Percentiles rank a stretch among this genome's conserved stretches.
Conservation (phyloP, 192 early-diverging fungal species). For the Paraglomus occultum region DNA sequence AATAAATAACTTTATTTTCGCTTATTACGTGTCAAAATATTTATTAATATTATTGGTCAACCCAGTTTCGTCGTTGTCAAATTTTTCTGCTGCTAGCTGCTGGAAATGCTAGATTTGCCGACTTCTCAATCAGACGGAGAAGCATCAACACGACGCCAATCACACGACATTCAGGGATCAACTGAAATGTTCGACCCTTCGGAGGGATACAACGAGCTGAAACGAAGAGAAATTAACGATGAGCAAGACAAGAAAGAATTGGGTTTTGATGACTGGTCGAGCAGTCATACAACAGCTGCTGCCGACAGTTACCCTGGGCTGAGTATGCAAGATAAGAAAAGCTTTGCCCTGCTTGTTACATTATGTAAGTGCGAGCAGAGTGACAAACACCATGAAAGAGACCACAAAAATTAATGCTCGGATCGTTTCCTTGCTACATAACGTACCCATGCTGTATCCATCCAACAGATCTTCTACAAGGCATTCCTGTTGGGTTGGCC, state of each 20-base stretch:
- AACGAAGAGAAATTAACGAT: neutral
- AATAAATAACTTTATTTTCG: too few relatives aligned
- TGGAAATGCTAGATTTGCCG: too few relatives aligned
- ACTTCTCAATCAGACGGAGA: too few relatives aligned
- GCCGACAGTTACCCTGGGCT: conserved; percentile 17
- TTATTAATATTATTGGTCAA: too few relatives aligned
- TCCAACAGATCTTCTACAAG: conserved; percentile 78
- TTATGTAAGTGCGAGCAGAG: conserved; percentile 62
- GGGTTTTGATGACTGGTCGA: conserved; percentile 3
- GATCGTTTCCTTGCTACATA: neutral
- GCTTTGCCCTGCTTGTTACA: conserved; percentile 52
- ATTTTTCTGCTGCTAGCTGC: too few relatives aligned
- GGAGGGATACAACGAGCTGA: neutral
- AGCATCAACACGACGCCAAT: too few relatives aligned
- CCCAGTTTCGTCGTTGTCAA: too few relatives aligned
- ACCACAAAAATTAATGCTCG: neutral
- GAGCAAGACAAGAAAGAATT: conserved; percentile 28
- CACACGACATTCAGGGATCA: too few relatives aligned
- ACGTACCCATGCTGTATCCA: neutral
- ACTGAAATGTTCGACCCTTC: neutral
- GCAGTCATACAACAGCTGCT: neutral
- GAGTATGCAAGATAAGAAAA: conserved; percentile 32
- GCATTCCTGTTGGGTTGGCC: conserved; percentile 88
- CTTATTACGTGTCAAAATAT: too few relatives aligned
- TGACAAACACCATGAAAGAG: neutral